Percentiles rank a stretch among this genome's conserved stretches.
phyloP scores from a whole-genome alignment of 805 yeast species.

The Suhomyces prunicola region DNA sequence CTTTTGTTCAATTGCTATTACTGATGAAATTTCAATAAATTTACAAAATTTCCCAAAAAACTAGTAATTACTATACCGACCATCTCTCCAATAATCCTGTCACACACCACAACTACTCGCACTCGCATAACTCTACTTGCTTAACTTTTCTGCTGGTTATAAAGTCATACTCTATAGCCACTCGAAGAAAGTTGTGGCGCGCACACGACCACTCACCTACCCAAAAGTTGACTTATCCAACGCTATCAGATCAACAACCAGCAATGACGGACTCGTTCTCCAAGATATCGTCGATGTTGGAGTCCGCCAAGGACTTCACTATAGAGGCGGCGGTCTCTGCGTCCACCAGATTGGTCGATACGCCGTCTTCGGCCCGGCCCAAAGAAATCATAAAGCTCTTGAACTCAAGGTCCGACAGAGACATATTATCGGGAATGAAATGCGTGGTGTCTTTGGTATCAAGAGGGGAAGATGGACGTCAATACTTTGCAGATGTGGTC shows the following conservation, averaged over 20 bases:
- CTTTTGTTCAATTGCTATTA: background rate
- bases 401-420: conserved; percentile 64
- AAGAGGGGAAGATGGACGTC: conserved; percentile 39
- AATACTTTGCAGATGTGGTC: conserved; percentile 78
- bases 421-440: conserved; percentile 40
- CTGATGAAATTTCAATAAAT: background rate
- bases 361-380: conserved; percentile 57
- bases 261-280: conserved; percentile 49
- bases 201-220: background rate
- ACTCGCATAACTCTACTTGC: background rate
- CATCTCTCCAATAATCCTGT: background rate
- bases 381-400: conserved; percentile 63
- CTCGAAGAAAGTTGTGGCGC: background rate
- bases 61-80: background rate
- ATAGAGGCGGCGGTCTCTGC: conserved; percentile 83
- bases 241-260: background rate
- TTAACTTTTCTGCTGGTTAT: background rate
- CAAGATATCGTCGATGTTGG: conserved; percentile 66
- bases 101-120: background rate
- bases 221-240: background rate
- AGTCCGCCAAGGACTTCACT: conserved; percentile 75
- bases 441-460: conserved; percentile 39
- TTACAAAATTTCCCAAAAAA: background rate
- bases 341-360: conserved; percentile 59
- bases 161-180: background rate